Evolutionary conservation across 2,329 filamentous ascomycete genomes (phyloP), one percentile per base, ranked within the genome.

Genomic region (Colletotrichum scovillei): DNA sequence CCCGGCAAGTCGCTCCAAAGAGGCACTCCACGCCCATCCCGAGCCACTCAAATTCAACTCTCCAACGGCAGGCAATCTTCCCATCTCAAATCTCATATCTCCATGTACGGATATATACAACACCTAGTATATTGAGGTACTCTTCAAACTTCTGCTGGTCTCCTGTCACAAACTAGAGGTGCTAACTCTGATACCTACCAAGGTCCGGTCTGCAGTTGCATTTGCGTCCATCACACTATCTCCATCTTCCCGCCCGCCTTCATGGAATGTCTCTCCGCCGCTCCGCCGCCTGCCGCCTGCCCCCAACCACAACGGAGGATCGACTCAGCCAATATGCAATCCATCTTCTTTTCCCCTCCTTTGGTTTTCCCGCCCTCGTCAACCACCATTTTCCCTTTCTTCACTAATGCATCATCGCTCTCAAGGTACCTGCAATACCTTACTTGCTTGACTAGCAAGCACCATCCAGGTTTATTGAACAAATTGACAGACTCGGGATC

Each of bases 181-280:
- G 63, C 52, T 30, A 46, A 72, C 49, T 19, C 53, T 42, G 35
- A 69, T 63, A 55, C 65, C 42, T 63, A 55, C 65, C 42, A 63
- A 49, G 30, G 24, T 35, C 22, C 5, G 38, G 12, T 3, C 26
- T 42, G 30, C 42, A 57, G 26, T 64, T 52, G 53, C 52, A 53
- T 53, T 59, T 52, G 53, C 52, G 52, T 30, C 52, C 58, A 53
- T 63, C 69, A 32, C 58, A 26, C 60, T 63, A 56, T 69, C 12
- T 69, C 66, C 58, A 63, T 55, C 66, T 56, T 69, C 49, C 49
- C 49, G 59, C 58, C 67, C 67, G 66, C n/a, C 28, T 30, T 30
- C 24, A 59, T 52, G 64, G 66, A 72, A 60, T 69, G 66, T 59
- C 66, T 69, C 66, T 69, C 66, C 66, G 70, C 63, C 66, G 30